Base-by-base conservation (phyloP, 257 asterid genomes). In the Prunella vulgaris region DNA sequence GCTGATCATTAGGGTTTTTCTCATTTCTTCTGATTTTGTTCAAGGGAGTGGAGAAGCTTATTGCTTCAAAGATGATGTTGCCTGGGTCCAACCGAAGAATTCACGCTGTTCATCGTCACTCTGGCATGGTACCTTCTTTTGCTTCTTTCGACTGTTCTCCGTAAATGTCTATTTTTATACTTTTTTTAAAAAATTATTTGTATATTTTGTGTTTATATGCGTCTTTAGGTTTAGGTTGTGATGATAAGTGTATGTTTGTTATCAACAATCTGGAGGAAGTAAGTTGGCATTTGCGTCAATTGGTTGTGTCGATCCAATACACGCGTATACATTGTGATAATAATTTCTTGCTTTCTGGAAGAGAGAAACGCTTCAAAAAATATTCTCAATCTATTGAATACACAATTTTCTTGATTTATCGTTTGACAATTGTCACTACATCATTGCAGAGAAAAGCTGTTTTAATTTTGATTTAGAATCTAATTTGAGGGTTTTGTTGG, bases 1-100 rank as follows among this genome's bases (percentile, higher is more conserved):
- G 25, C 68, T 7, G 40, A 51, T 52, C 37, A 51, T 62, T 71
- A 71, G 78, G 86, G 82, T 60, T 77, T 22, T 38, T n/a, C n/a
- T n/a, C 10, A 53, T 51, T 17, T 70, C 64, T 81, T 61, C 52
- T 15, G 35, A 38, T 49, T 49, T 72, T 53, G 30, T 22, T 49
- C 27, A 58, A 90, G 96, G 96, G 96, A 42, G 95, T 90, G 75
- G 96, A 90, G 93, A 90, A 90, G 89, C 80, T 90, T 67, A 90
- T 90, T 69, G 90, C 91, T 14, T 90, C 95, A 0, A 87, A 87
- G 80, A 90, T 90, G 95, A 88, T 90, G 91, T 71, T 90, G 65
- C 87, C 95, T 5, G 91, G 96, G 22, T 90, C 96, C 49, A 90
- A 90, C 73, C 71, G 96, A 46, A 85, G 96, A 76, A 90, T 90